Conservation (phyloP, 176 grass and related monocot species). For the Musa acuminata region DNA sequence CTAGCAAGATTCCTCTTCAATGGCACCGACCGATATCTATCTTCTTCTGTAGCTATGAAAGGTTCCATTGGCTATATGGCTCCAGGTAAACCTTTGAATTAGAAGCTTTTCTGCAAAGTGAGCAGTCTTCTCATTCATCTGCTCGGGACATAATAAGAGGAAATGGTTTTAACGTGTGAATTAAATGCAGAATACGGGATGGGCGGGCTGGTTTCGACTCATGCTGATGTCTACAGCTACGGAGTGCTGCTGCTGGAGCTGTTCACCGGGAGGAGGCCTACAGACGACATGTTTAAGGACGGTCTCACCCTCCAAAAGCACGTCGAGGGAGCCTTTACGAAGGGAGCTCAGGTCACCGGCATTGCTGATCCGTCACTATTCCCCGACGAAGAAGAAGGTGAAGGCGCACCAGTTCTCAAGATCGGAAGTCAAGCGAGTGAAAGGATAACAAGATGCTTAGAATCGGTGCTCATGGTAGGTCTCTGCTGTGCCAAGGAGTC, state of each 20-base stretch:
- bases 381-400: constrained; percentile 3
- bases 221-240: constrained; percentile 20
- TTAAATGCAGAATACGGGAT: constrained; percentile 27
- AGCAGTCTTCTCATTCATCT: too few species aligned
- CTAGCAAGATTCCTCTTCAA: constrained; percentile 6
- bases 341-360: neutral
- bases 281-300: constrained; percentile 6
- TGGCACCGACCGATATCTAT: neutral
- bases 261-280: constrained; percentile 18
- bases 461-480: constrained; percentile 1
- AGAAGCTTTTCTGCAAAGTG: neutral
- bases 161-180: neutral
- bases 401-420: neutral
- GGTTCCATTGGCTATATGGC: constrained; percentile 24
- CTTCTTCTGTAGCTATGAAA: neutral
- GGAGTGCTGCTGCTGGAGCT: constrained; percentile 14
- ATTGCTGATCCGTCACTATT: constrained; percentile 6
- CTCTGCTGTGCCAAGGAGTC: neutral
- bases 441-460: constrained; percentile 2
- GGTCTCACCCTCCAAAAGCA: too few species aligned
- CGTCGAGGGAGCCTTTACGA: neutral
- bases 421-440: neutral
- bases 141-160: neutral
- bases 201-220: constrained; percentile 11
- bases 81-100: constrained; percentile 4